A percentile compares a stretch with the other conserved stretches of the same genome.
phyloP scores from a whole-genome alignment of 257 asterid species.

The Solanum rostratum region DNA sequence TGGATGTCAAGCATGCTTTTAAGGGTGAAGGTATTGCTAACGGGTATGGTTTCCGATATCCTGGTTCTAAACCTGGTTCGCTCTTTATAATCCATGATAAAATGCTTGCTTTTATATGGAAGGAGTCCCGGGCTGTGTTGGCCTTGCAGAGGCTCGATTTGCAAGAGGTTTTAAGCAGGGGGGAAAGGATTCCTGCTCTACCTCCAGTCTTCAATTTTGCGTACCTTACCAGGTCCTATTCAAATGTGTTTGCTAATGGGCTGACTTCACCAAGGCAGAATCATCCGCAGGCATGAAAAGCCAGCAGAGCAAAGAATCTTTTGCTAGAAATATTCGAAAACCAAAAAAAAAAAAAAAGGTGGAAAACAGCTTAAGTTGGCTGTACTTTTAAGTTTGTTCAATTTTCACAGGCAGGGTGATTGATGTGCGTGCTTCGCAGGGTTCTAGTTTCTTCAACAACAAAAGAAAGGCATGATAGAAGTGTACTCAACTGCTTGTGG shows the following conservation, averaged over 20 bases:
- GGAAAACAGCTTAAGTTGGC: background rate
- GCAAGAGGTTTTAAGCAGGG: slow-evolving; percentile 60
- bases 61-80: slow-evolving; percentile 88
- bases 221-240: slow-evolving; percentile 66
- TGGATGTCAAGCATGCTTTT: slow-evolving; percentile 47
- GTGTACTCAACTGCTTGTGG: background rate
- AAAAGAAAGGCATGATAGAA: background rate
- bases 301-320: background rate
- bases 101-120: slow-evolving; percentile 70
- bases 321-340: background rate
- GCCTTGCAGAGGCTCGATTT: slow-evolving; percentile 68
- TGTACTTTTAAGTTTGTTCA: background rate
- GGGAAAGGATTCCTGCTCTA: slow-evolving; percentile 63
- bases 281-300: background rate
- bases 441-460: background rate
- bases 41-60: slow-evolving; percentile 88
- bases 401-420: background rate
- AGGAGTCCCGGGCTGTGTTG: slow-evolving; percentile 63
- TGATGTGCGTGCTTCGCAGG: background rate
- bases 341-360: background rate
- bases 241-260: slow-evolving; percentile 60
- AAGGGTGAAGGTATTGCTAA: slow-evolving; percentile 79
- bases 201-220: slow-evolving; percentile 78
- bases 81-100: slow-evolving; percentile 61
- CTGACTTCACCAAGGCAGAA: slow-evolving; percentile 46